Evolutionary conservation across 2,329 filamentous ascomycete genomes (phyloP).

Genomic region (Beauveria bassiana): DNA sequence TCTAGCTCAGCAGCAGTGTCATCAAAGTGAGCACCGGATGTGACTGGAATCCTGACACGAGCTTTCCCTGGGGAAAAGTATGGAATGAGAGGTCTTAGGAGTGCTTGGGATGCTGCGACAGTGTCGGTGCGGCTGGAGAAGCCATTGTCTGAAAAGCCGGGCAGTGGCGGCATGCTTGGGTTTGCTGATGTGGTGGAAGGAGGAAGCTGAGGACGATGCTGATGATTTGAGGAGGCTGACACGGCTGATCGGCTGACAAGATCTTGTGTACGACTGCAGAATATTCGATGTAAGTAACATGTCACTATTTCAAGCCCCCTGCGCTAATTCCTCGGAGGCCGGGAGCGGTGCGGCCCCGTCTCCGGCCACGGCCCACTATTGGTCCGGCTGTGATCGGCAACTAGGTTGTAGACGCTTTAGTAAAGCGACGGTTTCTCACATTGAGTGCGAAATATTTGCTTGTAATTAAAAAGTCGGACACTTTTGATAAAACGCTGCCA

Average conservation of each 20-base stretch:
- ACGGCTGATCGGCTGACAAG: no score
- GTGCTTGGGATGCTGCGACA: constrained; percentile 24
- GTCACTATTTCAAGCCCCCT: not conserved
- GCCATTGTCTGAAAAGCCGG: constrained; percentile 34
- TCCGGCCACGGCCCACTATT: not conserved
- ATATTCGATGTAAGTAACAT: not conserved
- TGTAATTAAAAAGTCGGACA: not conserved
- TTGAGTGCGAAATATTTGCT: not conserved
- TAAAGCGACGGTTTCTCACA: not conserved
- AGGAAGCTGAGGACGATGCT: not conserved
- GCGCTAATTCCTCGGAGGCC: not conserved
- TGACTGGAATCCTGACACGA: constrained; percentile 28
- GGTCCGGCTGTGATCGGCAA: not conserved
- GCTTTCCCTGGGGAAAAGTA: constrained; percentile 28
- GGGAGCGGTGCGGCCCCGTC: not conserved
- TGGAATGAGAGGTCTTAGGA: constrained; percentile 25
- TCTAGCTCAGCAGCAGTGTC: constrained; percentile 38
- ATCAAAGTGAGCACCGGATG: constrained; percentile 34
- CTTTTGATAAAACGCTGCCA: not conserved
- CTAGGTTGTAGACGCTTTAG: not conserved
- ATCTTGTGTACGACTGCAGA: not conserved
- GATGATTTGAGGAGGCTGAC: not conserved
- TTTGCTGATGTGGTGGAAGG: not conserved
- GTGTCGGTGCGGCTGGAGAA: constrained; percentile 29
- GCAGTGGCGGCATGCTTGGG: constrained; percentile 26